Evolutionary conservation across 2,329 filamentous ascomycete genomes (phyloP).

Genomic region (Fusarium odoratissimum): DNA sequence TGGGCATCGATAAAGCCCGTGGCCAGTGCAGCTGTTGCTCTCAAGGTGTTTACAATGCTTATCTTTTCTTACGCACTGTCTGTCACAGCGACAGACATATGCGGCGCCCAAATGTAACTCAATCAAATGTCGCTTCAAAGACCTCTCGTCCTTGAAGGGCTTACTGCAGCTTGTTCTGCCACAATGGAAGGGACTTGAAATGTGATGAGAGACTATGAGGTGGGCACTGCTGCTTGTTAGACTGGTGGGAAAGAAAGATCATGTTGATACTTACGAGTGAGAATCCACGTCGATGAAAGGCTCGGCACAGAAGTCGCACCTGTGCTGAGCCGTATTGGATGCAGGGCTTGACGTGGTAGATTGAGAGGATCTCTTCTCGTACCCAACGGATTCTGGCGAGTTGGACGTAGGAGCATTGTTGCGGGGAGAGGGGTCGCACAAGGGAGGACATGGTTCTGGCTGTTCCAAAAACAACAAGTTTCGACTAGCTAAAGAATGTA

Average conservation of each 20-base stretch:
- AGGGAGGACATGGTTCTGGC: rapidly evolving
- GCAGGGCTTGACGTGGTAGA: neutral
- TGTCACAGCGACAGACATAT: neutral
- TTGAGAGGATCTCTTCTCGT: rapidly evolving
- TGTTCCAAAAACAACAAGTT: too few species aligned
- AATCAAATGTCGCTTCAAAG: neutral
- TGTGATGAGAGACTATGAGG: too few species aligned
- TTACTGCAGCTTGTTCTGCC: neutral
- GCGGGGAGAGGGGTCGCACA: rapidly evolving
- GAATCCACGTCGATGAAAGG: neutral
- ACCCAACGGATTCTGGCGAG: rapidly evolving
- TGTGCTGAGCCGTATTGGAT: too few species aligned
- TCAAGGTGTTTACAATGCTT: neutral
- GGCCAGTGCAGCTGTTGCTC: neutral
- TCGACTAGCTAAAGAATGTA: too few species aligned
- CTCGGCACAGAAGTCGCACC: neutral
- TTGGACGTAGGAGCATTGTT: neutral
- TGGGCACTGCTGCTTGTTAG: neutral
- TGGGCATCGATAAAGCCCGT: rapidly evolving
- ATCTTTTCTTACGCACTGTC: neutral
- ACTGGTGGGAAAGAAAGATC: too few species aligned
- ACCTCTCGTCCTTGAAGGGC: neutral
- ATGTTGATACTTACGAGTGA: too few species aligned
- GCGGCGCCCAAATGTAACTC: neutral
- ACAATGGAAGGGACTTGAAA: rapidly evolving